Percentiles rank a stretch among this genome's conserved stretches.
Conservation (phyloP, 805 yeast genomes). For the Suhomyces canberraensis region DNA sequence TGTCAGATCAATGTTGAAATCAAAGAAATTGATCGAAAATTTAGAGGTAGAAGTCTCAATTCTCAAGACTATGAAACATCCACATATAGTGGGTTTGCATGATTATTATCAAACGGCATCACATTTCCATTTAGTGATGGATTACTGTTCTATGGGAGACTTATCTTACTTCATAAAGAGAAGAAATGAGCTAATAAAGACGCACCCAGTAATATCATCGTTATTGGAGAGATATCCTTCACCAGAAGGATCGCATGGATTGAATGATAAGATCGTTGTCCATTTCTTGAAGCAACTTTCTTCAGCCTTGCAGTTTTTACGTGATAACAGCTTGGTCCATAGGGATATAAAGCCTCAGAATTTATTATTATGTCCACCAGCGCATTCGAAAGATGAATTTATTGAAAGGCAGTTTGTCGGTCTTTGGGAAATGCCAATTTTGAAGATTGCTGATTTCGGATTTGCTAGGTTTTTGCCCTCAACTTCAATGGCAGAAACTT, state of each 20-base stretch:
- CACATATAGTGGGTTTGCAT: conserved; percentile 83
- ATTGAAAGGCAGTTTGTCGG: conserved; percentile 64
- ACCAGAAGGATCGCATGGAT: conserved; percentile 72
- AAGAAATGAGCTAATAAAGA: conserved; percentile 63
- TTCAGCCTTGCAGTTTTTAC: conserved; percentile 76
- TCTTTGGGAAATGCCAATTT: conserved; percentile 80
- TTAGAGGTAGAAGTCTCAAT: conserved; percentile 90
- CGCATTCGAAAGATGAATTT: conserved; percentile 59
- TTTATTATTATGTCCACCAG: conserved; percentile 76
- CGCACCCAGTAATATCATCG: conserved; percentile 76
- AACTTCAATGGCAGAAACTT: conserved; percentile 91
- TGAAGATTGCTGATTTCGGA: conserved; percentile 96
- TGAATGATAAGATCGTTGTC: conserved; percentile 71
- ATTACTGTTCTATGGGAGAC: conserved; percentile 94
- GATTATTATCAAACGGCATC: conserved; percentile 77
- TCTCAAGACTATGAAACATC: conserved; percentile 82
- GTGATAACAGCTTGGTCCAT: conserved; percentile 84
- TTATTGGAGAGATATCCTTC: conserved; percentile 81
- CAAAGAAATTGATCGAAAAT: conserved; percentile 84
- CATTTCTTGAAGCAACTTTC: conserved; percentile 87
- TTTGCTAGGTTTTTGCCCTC: conserved; percentile 93
- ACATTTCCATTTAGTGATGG: conserved; percentile 91
- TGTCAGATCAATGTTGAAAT: conserved; percentile 72
- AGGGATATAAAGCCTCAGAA: conserved; percentile 96
- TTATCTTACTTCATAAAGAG: conserved; percentile 80